phyloP scores from a whole-genome alignment of 2,329 filamentous ascomycete genomes.

The Fusarium hostae region DNA sequence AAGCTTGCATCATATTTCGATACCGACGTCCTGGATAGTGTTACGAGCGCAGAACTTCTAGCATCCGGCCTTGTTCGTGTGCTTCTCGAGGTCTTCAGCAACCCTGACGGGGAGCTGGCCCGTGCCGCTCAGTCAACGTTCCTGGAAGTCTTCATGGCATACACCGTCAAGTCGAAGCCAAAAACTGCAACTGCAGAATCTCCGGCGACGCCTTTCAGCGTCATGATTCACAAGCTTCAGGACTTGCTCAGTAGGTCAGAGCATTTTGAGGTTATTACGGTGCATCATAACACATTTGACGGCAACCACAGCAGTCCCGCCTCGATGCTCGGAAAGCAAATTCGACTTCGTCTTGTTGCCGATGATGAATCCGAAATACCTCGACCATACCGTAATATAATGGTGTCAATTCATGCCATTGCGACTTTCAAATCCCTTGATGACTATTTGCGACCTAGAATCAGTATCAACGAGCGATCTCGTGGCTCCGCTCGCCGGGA shows the following conservation, averaged over 20 bases:
- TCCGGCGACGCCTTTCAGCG: slow-evolving; percentile 85
- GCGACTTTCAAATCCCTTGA: slow-evolving; percentile 97
- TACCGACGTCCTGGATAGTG: slow-evolving; percentile 87
- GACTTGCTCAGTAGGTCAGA: slow-evolving; percentile 96
- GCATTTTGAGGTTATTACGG: slow-evolving; percentile 97
- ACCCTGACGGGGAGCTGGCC: slow-evolving; percentile 69
- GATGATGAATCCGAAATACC: slow-evolving; percentile 94
- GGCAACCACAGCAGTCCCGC: slow-evolving; percentile 90
- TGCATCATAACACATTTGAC: slow-evolving; percentile 91
- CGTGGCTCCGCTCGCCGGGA: slow-evolving; percentile 69
- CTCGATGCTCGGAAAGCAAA: slow-evolving; percentile 96
- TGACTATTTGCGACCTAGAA: slow-evolving; percentile 92
- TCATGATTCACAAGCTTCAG: slow-evolving; percentile 92
- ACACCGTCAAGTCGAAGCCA: slow-evolving; percentile 71
- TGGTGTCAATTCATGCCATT: slow-evolving; percentile 98
- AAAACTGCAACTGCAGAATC: slow-evolving; percentile 74
- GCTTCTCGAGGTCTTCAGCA: slow-evolving; percentile 83
- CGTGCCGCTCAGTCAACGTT: slow-evolving; percentile 83
- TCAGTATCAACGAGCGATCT: slow-evolving; percentile 78
- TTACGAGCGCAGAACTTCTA: slow-evolving; percentile 93
- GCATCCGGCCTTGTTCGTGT: slow-evolving; percentile 90
- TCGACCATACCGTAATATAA: slow-evolving; percentile 87
- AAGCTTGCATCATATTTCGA: slow-evolving; percentile 87
- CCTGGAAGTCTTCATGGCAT: slow-evolving; percentile 90
- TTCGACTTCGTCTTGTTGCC: slow-evolving; percentile 87